phyloP scores from a whole-genome alignment of 73 alveolate genomes.

The Paramecium caudatum region DNA sequence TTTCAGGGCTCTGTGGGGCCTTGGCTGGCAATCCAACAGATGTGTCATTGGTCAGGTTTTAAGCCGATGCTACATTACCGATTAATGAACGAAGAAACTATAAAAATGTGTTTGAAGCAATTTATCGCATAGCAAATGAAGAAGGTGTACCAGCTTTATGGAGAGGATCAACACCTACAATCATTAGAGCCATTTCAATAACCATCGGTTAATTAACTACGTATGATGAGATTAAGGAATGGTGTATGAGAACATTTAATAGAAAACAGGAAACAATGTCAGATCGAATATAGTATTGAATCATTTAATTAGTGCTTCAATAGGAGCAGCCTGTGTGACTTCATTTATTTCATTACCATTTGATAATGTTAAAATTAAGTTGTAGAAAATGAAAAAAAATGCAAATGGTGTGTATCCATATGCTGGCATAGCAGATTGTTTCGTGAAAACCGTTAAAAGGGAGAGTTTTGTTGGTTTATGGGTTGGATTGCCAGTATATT shows the following conservation, averaged over 20 bases:
- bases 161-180: slow-evolving; percentile 92
- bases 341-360: slow-evolving; percentile 84
- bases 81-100: slow-evolving; percentile 86
- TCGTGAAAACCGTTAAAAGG: slow-evolving; percentile 71
- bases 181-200: slow-evolving; percentile 87
- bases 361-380: slow-evolving; percentile 87
- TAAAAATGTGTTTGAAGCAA: slow-evolving; percentile 84
- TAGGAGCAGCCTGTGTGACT: slow-evolving; percentile 85
- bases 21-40: slow-evolving; percentile 92
- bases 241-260: slow-evolving; percentile 67
- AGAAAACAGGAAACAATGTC: slow-evolving; percentile 71
- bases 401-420: slow-evolving; percentile 84
- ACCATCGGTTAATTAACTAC: slow-evolving; percentile 90
- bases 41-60: slow-evolving; percentile 85
- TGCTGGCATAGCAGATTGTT: slow-evolving; percentile 80
- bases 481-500: slow-evolving; percentile 87
- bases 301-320: slow-evolving; percentile 76
- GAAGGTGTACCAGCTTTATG: slow-evolving; percentile 89
- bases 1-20: slow-evolving; percentile 91
- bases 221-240: slow-evolving; percentile 89
- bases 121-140: slow-evolving; percentile 84
- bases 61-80: slow-evolving; percentile 90
- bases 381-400: slow-evolving; percentile 80
- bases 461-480: slow-evolving; percentile 87
- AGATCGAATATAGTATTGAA: too few relatives aligned